Conservation (phyloP, 75 land plant species). For the Pinus albicaulis region DNA sequence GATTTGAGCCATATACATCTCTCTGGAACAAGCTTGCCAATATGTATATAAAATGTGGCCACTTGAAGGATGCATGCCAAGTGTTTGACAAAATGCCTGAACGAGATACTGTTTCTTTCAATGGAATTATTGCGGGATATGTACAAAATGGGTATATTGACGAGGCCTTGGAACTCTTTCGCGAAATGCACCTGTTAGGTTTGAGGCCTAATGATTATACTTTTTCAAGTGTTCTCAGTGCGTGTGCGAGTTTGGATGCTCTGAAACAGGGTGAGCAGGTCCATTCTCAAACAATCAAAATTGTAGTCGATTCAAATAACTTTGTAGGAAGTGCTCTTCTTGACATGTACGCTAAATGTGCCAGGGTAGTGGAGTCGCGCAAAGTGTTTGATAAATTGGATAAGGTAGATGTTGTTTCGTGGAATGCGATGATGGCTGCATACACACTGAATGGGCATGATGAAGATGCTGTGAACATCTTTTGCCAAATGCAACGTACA, state of each 20-base stretch:
- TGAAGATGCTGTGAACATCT: constrained; percentile 41
- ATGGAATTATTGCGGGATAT: constrained; percentile 20
- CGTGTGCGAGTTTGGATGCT: constrained; percentile 16
- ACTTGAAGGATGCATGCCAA: constrained; percentile 9
- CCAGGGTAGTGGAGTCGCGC: constrained; percentile 51
- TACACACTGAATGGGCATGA: constrained; percentile 4
- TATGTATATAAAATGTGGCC: constrained; percentile 25
- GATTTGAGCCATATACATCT: too few relatives aligned
- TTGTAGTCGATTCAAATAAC: constrained; percentile 8
- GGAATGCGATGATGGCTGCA: constrained; percentile 10
- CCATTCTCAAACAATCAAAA: constrained; percentile 11
- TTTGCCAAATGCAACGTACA: constrained; percentile 39
- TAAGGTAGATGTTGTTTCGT: constrained; percentile 47
- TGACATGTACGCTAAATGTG: constrained; percentile 54
- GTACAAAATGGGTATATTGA: constrained; percentile 11
- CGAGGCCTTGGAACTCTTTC: constrained; percentile 7
- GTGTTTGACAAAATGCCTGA: constrained; percentile 18
- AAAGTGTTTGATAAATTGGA: constrained; percentile 51
- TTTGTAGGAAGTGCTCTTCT: constrained; percentile 67
- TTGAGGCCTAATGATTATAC: constrained; percentile 6
- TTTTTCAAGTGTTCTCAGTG: constrained; percentile 7
- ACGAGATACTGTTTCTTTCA: constrained; percentile 16
- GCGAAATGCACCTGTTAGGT: constrained; percentile 12
- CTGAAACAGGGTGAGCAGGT: constrained; percentile 10
- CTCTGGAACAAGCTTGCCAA: neutral